phyloP scores from a whole-genome alignment of 192 early-diverging fungal species.

The Coemansia guatemalensis region DNA sequence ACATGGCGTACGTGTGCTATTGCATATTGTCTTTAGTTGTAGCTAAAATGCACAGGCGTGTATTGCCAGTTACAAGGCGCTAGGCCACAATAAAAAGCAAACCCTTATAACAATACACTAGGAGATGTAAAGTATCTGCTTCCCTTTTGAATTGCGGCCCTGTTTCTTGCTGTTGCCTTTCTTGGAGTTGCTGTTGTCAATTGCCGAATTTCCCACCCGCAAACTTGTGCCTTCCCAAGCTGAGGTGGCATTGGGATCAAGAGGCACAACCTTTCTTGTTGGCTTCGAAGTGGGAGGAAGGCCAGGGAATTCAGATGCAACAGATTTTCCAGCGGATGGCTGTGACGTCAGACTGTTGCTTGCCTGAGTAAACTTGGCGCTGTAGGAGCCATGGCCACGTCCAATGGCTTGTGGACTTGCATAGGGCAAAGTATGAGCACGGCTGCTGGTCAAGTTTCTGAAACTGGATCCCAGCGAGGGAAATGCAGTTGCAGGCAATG shows the following conservation, averaged over 20 bases:
- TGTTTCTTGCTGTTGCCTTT: slow-evolving; percentile 16
- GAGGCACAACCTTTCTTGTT: slow-evolving; percentile 19
- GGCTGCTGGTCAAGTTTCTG: not conserved
- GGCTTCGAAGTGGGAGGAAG: slow-evolving; percentile 24
- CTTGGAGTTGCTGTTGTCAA: slow-evolving; percentile 4
- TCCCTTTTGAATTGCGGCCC: slow-evolving; percentile 30
- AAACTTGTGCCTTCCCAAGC: slow-evolving; percentile 26
- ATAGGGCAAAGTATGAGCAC: not conserved
- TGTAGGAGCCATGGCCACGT: slow-evolving; percentile 23
- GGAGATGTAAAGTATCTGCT: slow-evolving; percentile 22
- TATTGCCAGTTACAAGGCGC: not conserved
- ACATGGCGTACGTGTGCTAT: not conserved
- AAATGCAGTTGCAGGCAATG: slow-evolving; percentile 14
- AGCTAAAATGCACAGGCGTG: not conserved
- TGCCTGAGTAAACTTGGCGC: slow-evolving; percentile 13
- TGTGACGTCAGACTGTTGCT: not conserved
- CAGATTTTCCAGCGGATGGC: not conserved
- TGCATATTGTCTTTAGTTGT: not conserved
- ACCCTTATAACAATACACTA: not conserved
- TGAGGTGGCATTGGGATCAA: slow-evolving; percentile 31
- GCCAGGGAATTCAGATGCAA: slow-evolving; percentile 25
- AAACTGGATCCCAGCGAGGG: slow-evolving; percentile 29
- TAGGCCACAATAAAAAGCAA: not conserved
- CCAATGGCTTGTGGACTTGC: not conserved
- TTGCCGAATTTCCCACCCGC: not conserved